Evolutionary conservation across 805 yeast genomes (phyloP).

Genomic region (Saccharomycopsis olivae): DNA sequence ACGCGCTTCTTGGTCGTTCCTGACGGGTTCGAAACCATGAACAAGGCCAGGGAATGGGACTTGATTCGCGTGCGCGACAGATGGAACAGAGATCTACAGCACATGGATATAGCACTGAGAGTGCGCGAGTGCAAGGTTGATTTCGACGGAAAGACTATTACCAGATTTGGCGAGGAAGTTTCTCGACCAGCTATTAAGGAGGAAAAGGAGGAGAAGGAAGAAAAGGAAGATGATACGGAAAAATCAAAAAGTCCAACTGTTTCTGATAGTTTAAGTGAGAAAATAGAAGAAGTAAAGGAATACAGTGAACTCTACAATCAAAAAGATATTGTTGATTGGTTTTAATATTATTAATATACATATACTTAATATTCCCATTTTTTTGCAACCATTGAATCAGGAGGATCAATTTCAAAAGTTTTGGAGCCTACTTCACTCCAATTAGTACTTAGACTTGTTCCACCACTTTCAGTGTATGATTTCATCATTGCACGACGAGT

Average conservation of each 20-base stretch:
- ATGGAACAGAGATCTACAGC: too few species aligned
- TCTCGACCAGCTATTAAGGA: too few species aligned
- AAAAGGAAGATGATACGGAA: too few species aligned
- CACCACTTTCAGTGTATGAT: conserved; percentile 85
- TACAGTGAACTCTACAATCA: conserved; percentile 3
- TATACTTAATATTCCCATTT: conserved; percentile 30
- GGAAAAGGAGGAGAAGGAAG: too few species aligned
- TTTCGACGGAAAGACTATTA: conserved; percentile 7
- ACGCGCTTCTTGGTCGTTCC: conserved; percentile 33
- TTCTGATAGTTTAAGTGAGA: background rate
- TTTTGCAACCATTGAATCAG: conserved; percentile 59
- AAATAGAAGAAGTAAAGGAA: background rate
- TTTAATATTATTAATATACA: background rate
- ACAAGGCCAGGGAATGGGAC: conserved; percentile 22
- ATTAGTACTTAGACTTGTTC: conserved; percentile 86
- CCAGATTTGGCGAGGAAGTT: conserved; percentile 4
- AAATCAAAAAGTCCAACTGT: background rate
- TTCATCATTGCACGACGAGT: conserved; percentile 94
- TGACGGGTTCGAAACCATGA: conserved; percentile 25
- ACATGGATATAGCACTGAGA: too few species aligned
- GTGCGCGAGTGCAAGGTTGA: conserved; percentile 9
- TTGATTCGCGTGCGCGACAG: background rate
- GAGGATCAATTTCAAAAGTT: conserved; percentile 58
- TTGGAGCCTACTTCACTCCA: conserved; percentile 79
- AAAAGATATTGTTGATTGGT: conserved; percentile 6